phyloP scores from a whole-genome alignment of 2,329 filamentous ascomycete species.

The Neofusicoccum parvum region DNA sequence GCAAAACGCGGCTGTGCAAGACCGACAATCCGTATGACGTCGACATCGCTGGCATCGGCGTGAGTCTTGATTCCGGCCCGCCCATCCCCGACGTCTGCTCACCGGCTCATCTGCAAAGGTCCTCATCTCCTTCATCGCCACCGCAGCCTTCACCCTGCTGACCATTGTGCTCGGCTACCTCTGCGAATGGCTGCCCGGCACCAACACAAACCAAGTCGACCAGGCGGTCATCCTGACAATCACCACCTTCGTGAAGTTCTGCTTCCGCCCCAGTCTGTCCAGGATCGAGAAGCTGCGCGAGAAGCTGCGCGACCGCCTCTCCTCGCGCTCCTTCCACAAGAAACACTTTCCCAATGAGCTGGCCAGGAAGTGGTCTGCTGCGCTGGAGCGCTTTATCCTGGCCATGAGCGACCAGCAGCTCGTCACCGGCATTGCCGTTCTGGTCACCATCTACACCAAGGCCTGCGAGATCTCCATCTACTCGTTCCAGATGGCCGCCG shows the following conservation, averaged over 20 bases:
- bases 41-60: constrained; percentile 11
- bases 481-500: constrained; percentile 26
- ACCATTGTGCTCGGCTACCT: constrained; percentile 3
- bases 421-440: constrained; percentile 31
- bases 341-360: background rate
- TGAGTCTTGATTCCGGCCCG: background rate
- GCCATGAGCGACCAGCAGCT: constrained; percentile 32
- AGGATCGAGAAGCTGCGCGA: background rate
- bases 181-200: constrained; percentile 4
- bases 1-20: background rate
- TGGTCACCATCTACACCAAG: constrained; percentile 28
- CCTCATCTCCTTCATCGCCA: constrained; percentile 7
- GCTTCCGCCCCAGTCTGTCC: background rate
- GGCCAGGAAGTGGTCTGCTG: background rate
- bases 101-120: background rate
- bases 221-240: background rate
- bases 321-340: background rate
- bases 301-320: background rate
- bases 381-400: constrained; percentile 29
- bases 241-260: constrained; percentile 1
- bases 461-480: constrained; percentile 31
- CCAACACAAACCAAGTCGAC: constrained; percentile 3
- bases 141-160: constrained; percentile 5
- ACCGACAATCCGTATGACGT: constrained; percentile 11
- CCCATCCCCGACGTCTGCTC: background rate